Evolutionary conservation across 495 filamentous ascomycete species (phyloP).

Genomic region (Trichoderma asperelloides): DNA sequence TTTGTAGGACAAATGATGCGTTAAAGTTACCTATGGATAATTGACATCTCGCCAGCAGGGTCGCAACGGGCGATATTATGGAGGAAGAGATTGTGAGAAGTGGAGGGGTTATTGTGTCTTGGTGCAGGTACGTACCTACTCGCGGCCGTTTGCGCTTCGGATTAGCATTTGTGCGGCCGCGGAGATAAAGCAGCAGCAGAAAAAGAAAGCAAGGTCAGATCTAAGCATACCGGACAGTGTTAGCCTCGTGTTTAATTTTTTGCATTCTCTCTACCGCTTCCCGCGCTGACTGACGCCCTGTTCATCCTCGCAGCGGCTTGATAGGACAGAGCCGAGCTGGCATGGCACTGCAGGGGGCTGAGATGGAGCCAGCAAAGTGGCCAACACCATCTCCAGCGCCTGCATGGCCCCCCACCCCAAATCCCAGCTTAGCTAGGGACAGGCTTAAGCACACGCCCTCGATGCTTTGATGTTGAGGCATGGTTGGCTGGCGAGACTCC

Average conservation of each 20-base stretch:
- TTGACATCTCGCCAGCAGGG: background rate
- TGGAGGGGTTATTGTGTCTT: background rate
- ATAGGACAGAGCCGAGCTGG: background rate
- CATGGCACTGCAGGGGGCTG: background rate
- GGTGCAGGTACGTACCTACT: background rate
- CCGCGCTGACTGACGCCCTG: background rate
- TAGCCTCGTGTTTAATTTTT: background rate
- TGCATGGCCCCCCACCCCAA: background rate
- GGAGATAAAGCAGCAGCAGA: background rate
- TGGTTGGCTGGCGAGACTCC: background rate
- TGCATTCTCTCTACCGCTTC: background rate
- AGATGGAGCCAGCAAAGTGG: background rate
- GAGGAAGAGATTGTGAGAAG: background rate
- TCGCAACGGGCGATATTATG: background rate
- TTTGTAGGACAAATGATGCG: background rate
- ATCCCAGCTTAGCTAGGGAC: background rate
- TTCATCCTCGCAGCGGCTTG: background rate
- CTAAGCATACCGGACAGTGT: background rate
- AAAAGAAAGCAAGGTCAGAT: background rate
- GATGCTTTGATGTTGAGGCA: background rate
- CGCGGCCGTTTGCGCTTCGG: background rate
- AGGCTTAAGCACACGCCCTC: background rate
- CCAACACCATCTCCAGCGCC: background rate
- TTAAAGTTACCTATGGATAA: background rate
- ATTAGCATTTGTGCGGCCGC: background rate